Base-by-base conservation (phyloP, 306 rosid species). In the cucumber (Cucumis sativus) region DNA sequence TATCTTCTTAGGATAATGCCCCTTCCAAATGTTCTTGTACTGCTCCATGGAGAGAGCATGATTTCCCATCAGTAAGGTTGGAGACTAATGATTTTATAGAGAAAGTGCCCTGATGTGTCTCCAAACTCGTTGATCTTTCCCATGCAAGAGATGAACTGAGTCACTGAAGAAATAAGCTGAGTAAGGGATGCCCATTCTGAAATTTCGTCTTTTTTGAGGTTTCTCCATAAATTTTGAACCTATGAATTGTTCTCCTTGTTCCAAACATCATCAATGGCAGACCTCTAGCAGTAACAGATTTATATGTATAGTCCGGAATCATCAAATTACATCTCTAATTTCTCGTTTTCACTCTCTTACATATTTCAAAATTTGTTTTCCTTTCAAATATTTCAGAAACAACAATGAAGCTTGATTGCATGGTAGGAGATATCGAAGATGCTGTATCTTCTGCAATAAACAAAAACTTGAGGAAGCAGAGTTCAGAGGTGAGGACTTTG, bases 341-440 rank as follows among this genome's bases (percentile, higher is more conserved):
- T 69, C 39, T 69, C 10, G 6, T 21, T 43, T 18, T 63, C 3
- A 81, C 16, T 52, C 58, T 51, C 78, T 20, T 71, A 54, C 39
- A 54, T 12, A 74, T 80, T 58, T 7, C 25, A 69, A 49, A 61
- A 14, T 69, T 58, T 72, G 61, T 60, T 18, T 72, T 39, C 40
- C 74, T 75, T 76, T 82, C 85, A 59, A 69, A 39, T 82, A 83
- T 89, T 87, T 80, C 93, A 95, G 97, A 92, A 87, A 92, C 92
- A 6, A 88, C 96, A 55, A 80, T 95, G 84, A 92, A 92, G 86
- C 98, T 95, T 79, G 93, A 95, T 79, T 83, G 78, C 37, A 83
- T 95, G 93, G 84, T 92, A 80, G 98, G 97, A 79, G 97, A 92
- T 78, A 90, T 89, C 79, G 97, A 95, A 84, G 98, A 95, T 84